A percentile compares a stretch with the other conserved stretches of the same genome.
Conservation (phyloP, 495 filamentous ascomycete species). For the Xylaria bambusicola region DNA sequence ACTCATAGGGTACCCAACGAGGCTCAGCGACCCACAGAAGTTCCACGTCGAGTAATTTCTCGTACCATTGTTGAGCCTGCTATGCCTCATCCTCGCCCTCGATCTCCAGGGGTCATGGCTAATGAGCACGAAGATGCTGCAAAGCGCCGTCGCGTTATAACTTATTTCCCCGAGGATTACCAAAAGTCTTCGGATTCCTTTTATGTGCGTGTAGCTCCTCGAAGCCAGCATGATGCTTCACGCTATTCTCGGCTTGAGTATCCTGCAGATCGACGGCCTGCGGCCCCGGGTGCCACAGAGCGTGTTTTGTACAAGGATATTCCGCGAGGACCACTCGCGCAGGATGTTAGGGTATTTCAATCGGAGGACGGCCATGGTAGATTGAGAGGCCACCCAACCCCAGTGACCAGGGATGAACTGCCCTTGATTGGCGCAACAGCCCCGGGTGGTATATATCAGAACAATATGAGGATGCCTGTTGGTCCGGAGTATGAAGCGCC, state of each 20-base stretch:
- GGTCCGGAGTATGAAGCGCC: conserved; percentile 11
- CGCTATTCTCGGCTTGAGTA: conserved; percentile 20
- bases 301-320: conserved; percentile 15
- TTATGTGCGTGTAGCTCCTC: conserved; percentile 20
- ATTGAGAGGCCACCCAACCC: not conserved
- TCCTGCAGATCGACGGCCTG: conserved; percentile 19
- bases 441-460: conserved; percentile 4
- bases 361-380: not conserved
- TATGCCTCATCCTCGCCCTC: conserved; percentile 16
- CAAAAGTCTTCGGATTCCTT: conserved; percentile 7
- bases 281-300: conserved; percentile 11
- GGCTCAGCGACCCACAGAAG: conserved; percentile 22
- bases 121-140: conserved; percentile 24
- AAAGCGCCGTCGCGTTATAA: conserved; percentile 24
- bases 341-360: conserved; percentile 14
- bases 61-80: conserved; percentile 21
- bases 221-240: conserved; percentile 23
- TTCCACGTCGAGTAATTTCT: conserved; percentile 21
- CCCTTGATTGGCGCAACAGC: not conserved
- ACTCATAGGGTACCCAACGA: conserved; percentile 19
- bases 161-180: conserved; percentile 19
- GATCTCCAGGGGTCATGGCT: conserved; percentile 23
- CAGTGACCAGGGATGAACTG: conserved; percentile 4
- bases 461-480: not conserved
- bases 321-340: conserved; percentile 14